Evolutionary conservation across 2,329 filamentous ascomycete species (phyloP).

Genomic region (Domatiomyces catenatus): DNA sequence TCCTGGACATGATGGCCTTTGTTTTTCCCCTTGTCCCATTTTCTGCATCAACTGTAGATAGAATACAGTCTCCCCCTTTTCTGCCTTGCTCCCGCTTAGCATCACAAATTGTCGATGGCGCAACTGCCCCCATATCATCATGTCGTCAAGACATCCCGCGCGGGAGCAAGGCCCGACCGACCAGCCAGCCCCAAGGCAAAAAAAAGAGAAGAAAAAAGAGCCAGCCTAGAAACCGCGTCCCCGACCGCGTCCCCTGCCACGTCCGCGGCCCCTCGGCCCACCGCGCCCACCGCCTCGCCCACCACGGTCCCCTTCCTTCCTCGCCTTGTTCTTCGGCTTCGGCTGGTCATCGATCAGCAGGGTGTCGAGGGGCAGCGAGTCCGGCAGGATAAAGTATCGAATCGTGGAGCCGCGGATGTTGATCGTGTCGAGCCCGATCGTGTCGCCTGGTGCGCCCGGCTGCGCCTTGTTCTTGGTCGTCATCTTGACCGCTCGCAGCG

Average conservation of each 20-base stretch:
- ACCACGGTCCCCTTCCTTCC: slow-evolving; percentile 58
- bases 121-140: no score
- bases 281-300: slow-evolving; percentile 31
- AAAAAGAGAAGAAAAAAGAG: background rate
- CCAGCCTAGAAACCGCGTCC: slow-evolving; percentile 25
- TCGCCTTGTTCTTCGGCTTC: slow-evolving; percentile 98
- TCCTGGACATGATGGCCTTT: no score
- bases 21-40: no score
- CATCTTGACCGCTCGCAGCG: slow-evolving; percentile 92
- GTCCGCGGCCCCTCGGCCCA: slow-evolving; percentile 35
- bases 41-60: no score
- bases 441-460: slow-evolving; percentile 34
- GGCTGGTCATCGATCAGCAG: slow-evolving; percentile 90
- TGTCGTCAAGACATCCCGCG: no score
- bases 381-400: slow-evolving; percentile 89
- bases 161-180: no score
- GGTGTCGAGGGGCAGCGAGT: slow-evolving; percentile 87
- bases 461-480: slow-evolving; percentile 58
- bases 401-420: slow-evolving; percentile 94
- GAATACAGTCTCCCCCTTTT: no score
- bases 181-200: no score
- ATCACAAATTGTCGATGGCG: no score
- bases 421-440: slow-evolving; percentile 82
- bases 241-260: slow-evolving; percentile 39
- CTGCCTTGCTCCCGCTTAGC: no score